Evolutionary conservation across 1,139 yeast genomes (phyloP).

Genomic region (Nadsonia commutata): DNA sequence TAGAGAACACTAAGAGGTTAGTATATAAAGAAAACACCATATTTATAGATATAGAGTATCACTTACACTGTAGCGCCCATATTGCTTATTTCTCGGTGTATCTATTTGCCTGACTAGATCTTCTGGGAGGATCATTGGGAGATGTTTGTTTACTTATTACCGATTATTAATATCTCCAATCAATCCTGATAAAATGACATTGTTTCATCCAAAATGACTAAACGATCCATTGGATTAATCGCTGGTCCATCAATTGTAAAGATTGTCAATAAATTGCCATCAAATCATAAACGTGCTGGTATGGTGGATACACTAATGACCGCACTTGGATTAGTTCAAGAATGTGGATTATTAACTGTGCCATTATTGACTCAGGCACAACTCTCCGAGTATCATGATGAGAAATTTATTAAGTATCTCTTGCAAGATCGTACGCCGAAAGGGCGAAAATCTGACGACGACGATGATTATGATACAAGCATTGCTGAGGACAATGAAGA

Average conservation of each 20-base stretch:
- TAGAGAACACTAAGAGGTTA: conserved; percentile 30
- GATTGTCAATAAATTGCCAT: conserved; percentile 34
- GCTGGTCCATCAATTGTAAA: conserved; percentile 20
- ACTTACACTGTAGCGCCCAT: conserved; percentile 11
- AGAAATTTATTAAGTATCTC: conserved; percentile 25
- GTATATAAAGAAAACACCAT: not conserved
- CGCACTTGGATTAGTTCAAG: conserved; percentile 28
- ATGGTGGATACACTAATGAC: conserved; percentile 30
- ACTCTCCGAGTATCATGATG: conserved; percentile 28
- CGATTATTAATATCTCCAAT: too few species aligned
- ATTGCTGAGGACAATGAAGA: conserved; percentile 20
- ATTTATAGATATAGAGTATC: not conserved
- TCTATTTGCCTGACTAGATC: too few species aligned
- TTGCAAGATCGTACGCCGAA: conserved; percentile 4
- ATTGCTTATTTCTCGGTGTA: too few species aligned
- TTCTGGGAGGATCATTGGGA: too few species aligned
- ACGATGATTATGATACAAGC: not conserved
- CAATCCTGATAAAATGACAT: too few species aligned
- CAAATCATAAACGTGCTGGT: conserved; percentile 37
- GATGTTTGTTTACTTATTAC: too few species aligned
- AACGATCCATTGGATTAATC: conserved; percentile 16
- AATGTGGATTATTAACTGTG: conserved; percentile 8
- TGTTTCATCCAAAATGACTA: too few species aligned
- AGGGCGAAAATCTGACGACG: not conserved
- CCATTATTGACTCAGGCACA: conserved; percentile 15